Evolutionary conservation across 1,284 basidiomycete genomes (phyloP), one percentile per base, ranked within the genome.

Genomic region (Sporisorium sorghi): DNA sequence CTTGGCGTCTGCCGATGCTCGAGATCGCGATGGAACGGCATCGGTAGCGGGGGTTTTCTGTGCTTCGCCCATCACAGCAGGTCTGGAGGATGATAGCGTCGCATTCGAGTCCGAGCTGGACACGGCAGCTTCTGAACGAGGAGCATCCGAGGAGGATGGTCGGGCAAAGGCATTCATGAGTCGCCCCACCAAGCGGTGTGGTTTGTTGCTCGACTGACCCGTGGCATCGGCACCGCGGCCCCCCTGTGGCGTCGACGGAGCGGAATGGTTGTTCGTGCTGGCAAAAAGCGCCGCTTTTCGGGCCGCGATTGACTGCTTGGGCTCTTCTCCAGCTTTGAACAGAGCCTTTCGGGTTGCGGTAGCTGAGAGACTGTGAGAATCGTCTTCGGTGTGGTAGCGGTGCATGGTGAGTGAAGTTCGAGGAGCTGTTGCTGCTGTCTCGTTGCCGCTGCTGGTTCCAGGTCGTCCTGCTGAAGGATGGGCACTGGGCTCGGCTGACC

Each of bases 231-330:
- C 44, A 26, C 28, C 40, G 7, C 65, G 58, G 24, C 49, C 23
- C 30, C 43, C 52, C 14, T 59, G 57, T 2, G 67, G 57, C 9
- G 67, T 64, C 10, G 60, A 21, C 5, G 67, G 67, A 17, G 61
- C 67, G 17, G 67, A 70, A 12, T 56, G 58, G 44, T 49, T 70
- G 21, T 39, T 49, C 9, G 46, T 32, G 21, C 15, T 64, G 11
- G 67, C 61, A 15, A 70, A 70, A 2, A 70, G 53, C 17, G 67
- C 67, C 2, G 67, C 67, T 21, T 70, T 70, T n/a, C 67, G 64
- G 9, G 67, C 60, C 14, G 67, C 67, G 23, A 70, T 70, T 23
- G 60, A 43, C 10, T 64, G 60, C 53, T 64, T 63, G 1, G 67
- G 61, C 43, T 70, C 67, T 50, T 63, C 67, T 14, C 67, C 67